Evolutionary conservation across 192 early-diverging fungal species (phyloP), one percentile per base, ranked within the genome.

Genomic region (Podila minutissima): DNA sequence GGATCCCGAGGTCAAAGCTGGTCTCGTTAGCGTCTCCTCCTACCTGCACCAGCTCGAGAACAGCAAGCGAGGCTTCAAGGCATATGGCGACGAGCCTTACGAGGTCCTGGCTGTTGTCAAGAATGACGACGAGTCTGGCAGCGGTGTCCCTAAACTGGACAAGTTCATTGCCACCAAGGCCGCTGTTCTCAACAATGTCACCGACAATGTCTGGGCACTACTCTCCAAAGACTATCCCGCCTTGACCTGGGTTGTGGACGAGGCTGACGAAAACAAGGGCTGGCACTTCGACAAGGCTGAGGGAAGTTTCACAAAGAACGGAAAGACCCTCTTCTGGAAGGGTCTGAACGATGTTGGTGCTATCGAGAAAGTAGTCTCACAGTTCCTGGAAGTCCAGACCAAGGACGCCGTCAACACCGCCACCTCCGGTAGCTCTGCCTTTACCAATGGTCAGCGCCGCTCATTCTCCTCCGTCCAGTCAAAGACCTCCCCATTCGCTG

Each of bases 281-380:
- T 99, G 96, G 97, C 96, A 95, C 83, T 99, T 98, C 89, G 95
- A 98, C 72, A 92, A 95, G 63, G 94, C 95, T 17, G 93, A 97
- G 66, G 97, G 97, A 37, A 94, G 92, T 76, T 90, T 90, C 76
- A 91, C 88, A n/a, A 86, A 86, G 75, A 87, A 87, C 31, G 91
- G 93, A 63, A 83, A 86, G 66, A 96, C 94, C 19, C 85, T 97
- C 58, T 98, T 98, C 85, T 99, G 95, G 93, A 95, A 95, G 73
- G 97, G 98, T 22, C 83, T 98, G 58, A 85, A 92, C n/a, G 89
- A 95, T 83, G 84, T 95, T 78, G 88, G 93, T n/a, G 86, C 89
- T 62, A 89, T 97, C 59, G 89, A 93, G 64, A 84, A 82, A 17
- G 86, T 93, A 61, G 88, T 98, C n/a, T 71, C 89, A 19, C 63